Evolutionary conservation across 2,329 filamentous ascomycete genomes (phyloP), one percentile per base, ranked within the genome.

Genomic region (Ilyonectria mors-panacis): DNA sequence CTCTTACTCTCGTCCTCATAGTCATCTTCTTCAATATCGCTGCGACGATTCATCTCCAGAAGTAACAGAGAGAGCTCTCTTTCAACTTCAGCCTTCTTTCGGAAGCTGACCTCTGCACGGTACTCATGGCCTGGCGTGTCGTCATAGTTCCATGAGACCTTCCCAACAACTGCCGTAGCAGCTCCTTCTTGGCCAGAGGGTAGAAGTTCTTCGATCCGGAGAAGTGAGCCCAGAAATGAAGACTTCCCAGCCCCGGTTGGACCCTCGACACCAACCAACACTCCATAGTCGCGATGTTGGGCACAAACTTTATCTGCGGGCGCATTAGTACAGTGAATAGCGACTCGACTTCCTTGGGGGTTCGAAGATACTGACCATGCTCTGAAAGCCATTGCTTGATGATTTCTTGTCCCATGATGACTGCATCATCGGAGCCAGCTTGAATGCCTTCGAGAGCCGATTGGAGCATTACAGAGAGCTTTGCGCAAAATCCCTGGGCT

Each of bases 131-230:
- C 66, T 5, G 69, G 69, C 0, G 39, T 42, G 2, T 71, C 26
- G 9, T 73, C 61, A 23, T 69, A 17, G 42, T 81, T 81, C 67
- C 72, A 81, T 0, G 71, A 69, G 0, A 78, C 67, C 5, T 71
- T 72, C 4, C 73, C 78, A 0, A 66, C 53, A 0, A 77, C 75
- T 0, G 79, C 76, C 0, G 78, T 81, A 0, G 76, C 68, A 0
- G 78, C 78, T 6, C 64, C 63, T 7, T 77, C 69, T n/a, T 78
- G 78, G 8, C 71, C 75, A 0, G 77, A 77, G 1, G 79, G 78
- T 0, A 81, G 64, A 1, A 81, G 62, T 17, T 79, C 77, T 6
- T 53, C n/a, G 1, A 63, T 39, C 0, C 39, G 17, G 0, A 72
- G 62, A 0, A 72, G 56, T 0, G 67, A 44, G 1, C 45, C 50